Conservation (phyloP, 495 filamentous ascomycete genomes). For the Tuber aestivum region DNA sequence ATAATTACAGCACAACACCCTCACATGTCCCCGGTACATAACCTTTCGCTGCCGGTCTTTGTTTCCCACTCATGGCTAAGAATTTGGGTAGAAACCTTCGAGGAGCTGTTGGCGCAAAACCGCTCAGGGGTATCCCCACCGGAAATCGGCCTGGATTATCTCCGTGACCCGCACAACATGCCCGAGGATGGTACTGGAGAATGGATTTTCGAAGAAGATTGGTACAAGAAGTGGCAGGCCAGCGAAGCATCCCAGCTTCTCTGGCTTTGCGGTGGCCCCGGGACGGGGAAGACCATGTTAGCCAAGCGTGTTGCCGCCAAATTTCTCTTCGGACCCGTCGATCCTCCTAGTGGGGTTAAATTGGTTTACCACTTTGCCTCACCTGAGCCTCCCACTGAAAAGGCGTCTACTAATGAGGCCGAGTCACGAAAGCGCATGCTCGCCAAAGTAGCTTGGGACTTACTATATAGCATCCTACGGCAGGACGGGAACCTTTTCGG, state of each 20-base stretch:
- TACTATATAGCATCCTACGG: neutral
- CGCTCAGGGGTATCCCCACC: neutral
- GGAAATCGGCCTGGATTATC: neutral
- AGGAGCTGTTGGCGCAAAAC: neutral
- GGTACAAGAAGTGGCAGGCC: neutral
- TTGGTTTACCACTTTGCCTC: neutral
- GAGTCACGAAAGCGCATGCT: neutral
- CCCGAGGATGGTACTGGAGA: neutral
- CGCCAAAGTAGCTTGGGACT: neutral
- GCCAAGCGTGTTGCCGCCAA: neutral
- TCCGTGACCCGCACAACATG: neutral
- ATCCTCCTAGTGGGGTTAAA: neutral
- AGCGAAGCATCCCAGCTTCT: neutral
- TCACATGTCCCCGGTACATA: neutral
- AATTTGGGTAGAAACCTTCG: neutral
- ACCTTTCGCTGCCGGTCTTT: neutral
- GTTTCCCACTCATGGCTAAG: neutral
- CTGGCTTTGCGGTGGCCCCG: neutral
- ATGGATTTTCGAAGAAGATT: neutral
- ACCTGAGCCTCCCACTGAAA: neutral
- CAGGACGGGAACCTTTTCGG: neutral
- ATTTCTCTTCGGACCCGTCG: neutral
- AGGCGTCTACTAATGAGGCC: neutral
- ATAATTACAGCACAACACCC: neutral
- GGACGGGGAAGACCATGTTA: neutral